Conservation (phyloP, 2,329 filamentous ascomycete genomes). For the Calonectria hawksworthii region DNA sequence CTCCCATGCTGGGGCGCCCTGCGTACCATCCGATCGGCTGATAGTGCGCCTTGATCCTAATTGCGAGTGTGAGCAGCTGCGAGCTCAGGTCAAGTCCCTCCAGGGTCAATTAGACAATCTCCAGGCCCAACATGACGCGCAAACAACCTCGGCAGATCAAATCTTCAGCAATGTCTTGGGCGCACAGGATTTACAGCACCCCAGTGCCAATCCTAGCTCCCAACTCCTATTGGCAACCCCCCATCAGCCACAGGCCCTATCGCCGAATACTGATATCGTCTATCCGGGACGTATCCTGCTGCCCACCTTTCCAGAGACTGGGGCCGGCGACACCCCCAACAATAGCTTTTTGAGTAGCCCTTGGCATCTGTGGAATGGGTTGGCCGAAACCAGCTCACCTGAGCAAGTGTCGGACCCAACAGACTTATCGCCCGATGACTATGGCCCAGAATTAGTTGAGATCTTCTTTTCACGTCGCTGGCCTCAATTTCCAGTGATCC, state of each 20-base stretch:
- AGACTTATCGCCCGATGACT: slow-evolving; percentile 31
- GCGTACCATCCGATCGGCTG: slow-evolving; percentile 41
- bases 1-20: slow-evolving; percentile 29
- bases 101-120: slow-evolving; percentile 33
- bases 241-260: background rate
- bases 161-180: background rate
- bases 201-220: background rate
- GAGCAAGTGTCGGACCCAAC: slow-evolving; percentile 18
- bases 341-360: slow-evolving; percentile 37
- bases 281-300: slow-evolving; percentile 40
- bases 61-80: slow-evolving; percentile 38
- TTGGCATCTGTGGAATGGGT: slow-evolving; percentile 41
- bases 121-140: slow-evolving; percentile 29
- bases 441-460: slow-evolving; percentile 32
- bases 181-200: background rate
- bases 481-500: slow-evolving; percentile 40
- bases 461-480: slow-evolving; percentile 40
- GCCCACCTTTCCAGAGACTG: slow-evolving; percentile 34
- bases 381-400: slow-evolving; percentile 33
- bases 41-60: slow-evolving; percentile 35
- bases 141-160: slow-evolving; percentile 12
- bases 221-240: background rate
- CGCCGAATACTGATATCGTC: slow-evolving; percentile 19
- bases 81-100: slow-evolving; percentile 34
- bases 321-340: slow-evolving; percentile 19